Evolutionary conservation across 2,329 filamentous ascomycete genomes (phyloP), one percentile per base, ranked within the genome.

Genomic region (Trichoderma sp.): DNA sequence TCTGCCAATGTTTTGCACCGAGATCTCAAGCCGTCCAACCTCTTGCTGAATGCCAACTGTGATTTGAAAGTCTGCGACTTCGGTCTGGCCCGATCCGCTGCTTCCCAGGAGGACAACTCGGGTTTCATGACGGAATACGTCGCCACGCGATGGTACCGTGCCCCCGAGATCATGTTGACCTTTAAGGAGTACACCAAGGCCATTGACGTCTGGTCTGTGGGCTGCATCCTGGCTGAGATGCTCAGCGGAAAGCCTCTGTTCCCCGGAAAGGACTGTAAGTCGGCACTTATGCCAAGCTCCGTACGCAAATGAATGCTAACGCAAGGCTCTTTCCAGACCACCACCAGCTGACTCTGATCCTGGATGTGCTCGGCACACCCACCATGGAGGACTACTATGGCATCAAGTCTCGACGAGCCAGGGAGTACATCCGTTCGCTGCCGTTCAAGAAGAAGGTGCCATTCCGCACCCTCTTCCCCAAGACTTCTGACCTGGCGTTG

Each of bases 71-170:
- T 99, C 73, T 99, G 95, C 82, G 95, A 99, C 80, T 99, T 99
- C 76, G 95, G 95, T 77, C 88, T 99, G 67, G 95, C 95, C 58
- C 90, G 94, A 76, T 98, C 94, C 10, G 95, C 95, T 13, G 95
- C 95, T 9, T 97, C 94, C 10, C 96, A 96, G 73, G 95, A 99
- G 77, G 95, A 99, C 80, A 99, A 99, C 82, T 97, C 94, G n/a
- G 95, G 95, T 25, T 99, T 99, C 87, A 99, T 99, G 95, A 99
- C 95, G 17, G 95, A 99, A 96, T 99, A 99, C 79, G 95, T 99
- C 67, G 95, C 95, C 61, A 99, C 95, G 56, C 90, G 95, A 76
- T 99, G 95, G 95, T 99, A 99, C 82, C 93, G 95, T 80, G 95
- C 95, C 6, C 95, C 95, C 4, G 95, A 99, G 80, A 99, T 99